These are phyloP conservation scores for Trichophyton simii DNA, from an alignment of 2,329 filamentous ascomycete genomes.

Conservation along the genomic window DNA sequence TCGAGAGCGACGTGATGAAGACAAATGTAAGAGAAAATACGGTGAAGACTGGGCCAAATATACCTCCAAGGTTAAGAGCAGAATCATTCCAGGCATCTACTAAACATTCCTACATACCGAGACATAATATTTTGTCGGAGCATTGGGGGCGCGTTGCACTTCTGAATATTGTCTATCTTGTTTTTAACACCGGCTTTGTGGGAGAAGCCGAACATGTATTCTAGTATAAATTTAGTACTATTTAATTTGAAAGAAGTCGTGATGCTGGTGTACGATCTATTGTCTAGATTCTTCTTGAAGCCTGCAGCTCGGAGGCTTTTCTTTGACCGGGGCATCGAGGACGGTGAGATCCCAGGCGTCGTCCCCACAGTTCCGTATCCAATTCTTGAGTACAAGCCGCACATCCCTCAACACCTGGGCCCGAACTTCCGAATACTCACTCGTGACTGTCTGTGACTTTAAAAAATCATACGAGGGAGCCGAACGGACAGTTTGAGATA, in stretches of 20 bases:
- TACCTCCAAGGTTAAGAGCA: slow-evolving; percentile 65
- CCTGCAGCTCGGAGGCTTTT: not conserved
- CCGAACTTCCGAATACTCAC: slow-evolving; percentile 15
- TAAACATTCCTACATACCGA: slow-evolving; percentile 27
- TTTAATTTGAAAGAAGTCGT: not conserved
- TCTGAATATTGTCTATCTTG: not conserved
- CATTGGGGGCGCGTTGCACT: not conserved
- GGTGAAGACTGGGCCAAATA: slow-evolving; percentile 86
- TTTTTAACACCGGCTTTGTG: not conserved
- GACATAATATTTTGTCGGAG: not conserved
- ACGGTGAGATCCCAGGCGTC: slow-evolving; percentile 26
- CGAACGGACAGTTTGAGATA: slow-evolving; percentile 7
- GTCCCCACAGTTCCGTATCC: slow-evolving; percentile 28
- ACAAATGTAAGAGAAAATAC: slow-evolving; percentile 84
- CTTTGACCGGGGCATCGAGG: not conserved
- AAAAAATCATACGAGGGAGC: slow-evolving; percentile 21
- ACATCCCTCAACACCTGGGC: slow-evolving; percentile 21
- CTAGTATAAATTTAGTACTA: not conserved
- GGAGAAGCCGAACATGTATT: not conserved
- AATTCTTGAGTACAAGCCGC: slow-evolving; percentile 24
- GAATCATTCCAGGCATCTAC: slow-evolving; percentile 78
- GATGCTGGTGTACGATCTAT: not conserved
- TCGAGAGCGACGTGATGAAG: slow-evolving; percentile 74
- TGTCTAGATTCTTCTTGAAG: not conserved
- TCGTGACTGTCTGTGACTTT: slow-evolving; percentile 16